Evolutionary conservation across 2,329 filamentous ascomycete species (phyloP).

Genomic region (Exophiala xenobiotica): DNA sequence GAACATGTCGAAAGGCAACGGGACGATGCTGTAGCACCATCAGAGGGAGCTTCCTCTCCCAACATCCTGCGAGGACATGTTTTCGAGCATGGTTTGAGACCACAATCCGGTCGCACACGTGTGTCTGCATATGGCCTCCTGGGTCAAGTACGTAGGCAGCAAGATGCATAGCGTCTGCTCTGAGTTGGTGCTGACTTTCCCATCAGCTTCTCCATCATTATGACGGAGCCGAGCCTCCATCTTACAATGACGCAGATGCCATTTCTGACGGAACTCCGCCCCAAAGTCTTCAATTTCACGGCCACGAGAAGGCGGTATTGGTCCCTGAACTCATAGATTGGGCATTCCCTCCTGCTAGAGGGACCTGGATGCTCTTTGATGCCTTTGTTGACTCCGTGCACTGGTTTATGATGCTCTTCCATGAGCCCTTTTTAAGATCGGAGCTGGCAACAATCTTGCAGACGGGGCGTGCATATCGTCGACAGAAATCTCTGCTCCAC

Average conservation of each 20-base stretch:
- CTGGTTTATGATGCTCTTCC: slow-evolving; percentile 48
- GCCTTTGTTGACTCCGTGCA: slow-evolving; percentile 45
- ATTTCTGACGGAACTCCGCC: background rate
- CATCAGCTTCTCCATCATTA: background rate
- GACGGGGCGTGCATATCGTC: no score
- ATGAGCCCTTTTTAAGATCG: slow-evolving; percentile 42
- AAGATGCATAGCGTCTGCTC: background rate
- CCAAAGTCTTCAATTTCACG: slow-evolving; percentile 4
- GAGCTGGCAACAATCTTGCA: background rate
- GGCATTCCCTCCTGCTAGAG: slow-evolving; percentile 34
- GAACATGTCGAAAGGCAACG: background rate
- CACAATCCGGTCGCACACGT: background rate
- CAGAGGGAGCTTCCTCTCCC: no score
- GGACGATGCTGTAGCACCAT: background rate
- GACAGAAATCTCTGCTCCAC: no score
- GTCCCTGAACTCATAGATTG: slow-evolving; percentile 32
- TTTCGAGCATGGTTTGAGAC: no score
- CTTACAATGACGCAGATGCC: background rate
- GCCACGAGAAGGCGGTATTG: background rate
- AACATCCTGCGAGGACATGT: background rate
- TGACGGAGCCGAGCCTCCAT: background rate
- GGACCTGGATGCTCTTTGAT: slow-evolving; percentile 38
- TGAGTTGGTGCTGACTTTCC: background rate
- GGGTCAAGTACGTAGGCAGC: background rate
- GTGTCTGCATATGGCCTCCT: background rate